Percentiles rank a stretch among this genome's conserved stretches.
phyloP scores from a whole-genome alignment of 164 flowering plant genomes.

The Pachysandra terminalis region DNA sequence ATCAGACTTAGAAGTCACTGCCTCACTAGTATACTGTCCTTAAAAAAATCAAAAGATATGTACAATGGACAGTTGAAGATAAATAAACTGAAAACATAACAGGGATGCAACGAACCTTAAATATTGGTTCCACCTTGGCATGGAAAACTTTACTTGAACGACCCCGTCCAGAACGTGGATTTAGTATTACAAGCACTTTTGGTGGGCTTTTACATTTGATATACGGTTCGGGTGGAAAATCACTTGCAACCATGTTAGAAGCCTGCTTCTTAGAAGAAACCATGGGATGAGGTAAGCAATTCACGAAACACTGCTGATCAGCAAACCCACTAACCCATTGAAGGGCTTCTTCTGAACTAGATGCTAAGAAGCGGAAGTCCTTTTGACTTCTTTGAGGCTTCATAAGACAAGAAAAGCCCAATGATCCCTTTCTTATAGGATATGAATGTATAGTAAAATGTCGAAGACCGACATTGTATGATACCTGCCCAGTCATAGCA shows the following conservation, averaged over 20 bases:
- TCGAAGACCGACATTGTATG: constrained; percentile 75
- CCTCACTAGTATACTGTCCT: too few species aligned
- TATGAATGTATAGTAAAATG: constrained; percentile 91
- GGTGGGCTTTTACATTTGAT: constrained; percentile 83
- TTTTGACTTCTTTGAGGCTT: constrained; percentile 64
- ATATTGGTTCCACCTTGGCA: constrained; percentile 83
- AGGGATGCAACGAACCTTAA: constrained; percentile 57
- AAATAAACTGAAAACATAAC: background rate
- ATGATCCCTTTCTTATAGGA: constrained; percentile 59
- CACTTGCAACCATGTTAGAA: constrained; percentile 48
- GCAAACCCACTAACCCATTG: constrained; percentile 96
- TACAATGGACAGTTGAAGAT: background rate
- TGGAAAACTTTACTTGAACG: constrained; percentile 95
- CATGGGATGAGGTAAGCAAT: constrained; percentile 87
- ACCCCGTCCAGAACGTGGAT: constrained; percentile 96
- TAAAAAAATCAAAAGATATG: too few species aligned
- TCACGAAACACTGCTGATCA: constrained; percentile 85
- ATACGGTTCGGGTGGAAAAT: constrained; percentile 59
- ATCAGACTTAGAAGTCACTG: too few species aligned
- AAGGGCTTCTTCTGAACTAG: constrained; percentile 73
- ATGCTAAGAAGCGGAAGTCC: constrained; percentile 83
- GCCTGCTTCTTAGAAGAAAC: constrained; percentile 78
- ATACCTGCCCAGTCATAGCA: constrained; percentile 49
- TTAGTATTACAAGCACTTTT: constrained; percentile 83
- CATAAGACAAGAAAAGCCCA: constrained; percentile 64